Evolutionary conservation across 305 asterid genomes (phyloP).

Genomic region (Plantago coronopus): DNA sequence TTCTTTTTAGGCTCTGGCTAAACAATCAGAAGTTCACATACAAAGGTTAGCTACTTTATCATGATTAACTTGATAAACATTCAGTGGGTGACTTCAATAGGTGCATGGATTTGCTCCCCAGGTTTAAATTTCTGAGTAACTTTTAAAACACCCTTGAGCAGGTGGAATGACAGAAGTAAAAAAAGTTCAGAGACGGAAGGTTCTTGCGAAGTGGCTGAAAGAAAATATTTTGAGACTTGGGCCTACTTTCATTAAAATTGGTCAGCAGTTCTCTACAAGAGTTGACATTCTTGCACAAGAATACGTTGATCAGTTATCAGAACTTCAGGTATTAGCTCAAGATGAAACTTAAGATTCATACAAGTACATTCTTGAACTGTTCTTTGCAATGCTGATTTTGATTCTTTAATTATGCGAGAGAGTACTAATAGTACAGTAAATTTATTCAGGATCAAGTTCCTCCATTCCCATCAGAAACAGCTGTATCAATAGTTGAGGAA

Average conservation of each 20-base stretch:
- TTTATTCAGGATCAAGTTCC: constrained; percentile 91
- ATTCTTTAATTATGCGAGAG: not conserved
- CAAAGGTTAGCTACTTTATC: constrained; percentile 52
- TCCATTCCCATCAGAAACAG: constrained; percentile 91
- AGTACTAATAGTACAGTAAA: not conserved
- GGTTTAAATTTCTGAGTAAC: constrained; percentile 10
- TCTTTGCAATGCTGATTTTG: not conserved
- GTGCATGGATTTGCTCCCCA: not conserved
- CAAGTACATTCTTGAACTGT: not conserved
- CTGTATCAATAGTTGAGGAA: constrained; percentile 79
- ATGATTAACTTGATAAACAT: not conserved
- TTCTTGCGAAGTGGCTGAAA: constrained; percentile 85
- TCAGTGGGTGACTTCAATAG: too few species aligned
- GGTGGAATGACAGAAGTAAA: constrained; percentile 13
- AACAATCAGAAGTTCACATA: constrained; percentile 81
- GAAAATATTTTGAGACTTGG: constrained; percentile 91
- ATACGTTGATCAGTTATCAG: constrained; percentile 92
- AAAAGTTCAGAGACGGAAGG: constrained; percentile 51
- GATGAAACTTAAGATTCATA: not conserved
- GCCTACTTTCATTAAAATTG: constrained; percentile 94
- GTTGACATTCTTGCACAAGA: constrained; percentile 98
- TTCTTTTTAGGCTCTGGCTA: constrained; percentile 78
- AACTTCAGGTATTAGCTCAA: constrained; percentile 68
- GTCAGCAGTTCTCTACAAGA: constrained; percentile 97
- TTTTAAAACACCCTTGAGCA: not conserved